These are phyloP conservation scores for Cymbidium sinense DNA, from an alignment of 106 monocot species.

Conservation along the genomic window DNA sequence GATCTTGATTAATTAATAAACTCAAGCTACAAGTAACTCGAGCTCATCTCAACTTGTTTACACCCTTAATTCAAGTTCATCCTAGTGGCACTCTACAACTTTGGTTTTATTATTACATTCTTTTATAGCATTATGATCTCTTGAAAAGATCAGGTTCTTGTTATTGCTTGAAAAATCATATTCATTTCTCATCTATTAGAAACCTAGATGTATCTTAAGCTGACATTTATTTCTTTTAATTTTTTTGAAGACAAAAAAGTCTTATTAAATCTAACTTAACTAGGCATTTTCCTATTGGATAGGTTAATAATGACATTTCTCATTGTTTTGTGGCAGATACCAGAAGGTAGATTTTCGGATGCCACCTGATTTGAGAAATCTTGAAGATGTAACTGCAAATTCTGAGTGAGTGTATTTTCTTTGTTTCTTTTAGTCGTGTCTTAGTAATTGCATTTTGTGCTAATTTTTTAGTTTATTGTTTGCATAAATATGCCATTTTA, in stretches of 20 bases:
- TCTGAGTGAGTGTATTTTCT: neutral
- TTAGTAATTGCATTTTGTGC: neutral
- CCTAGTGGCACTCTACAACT: no score
- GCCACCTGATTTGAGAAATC: constrained; percentile 7
- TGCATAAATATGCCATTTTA: neutral
- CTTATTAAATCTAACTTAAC: neutral
- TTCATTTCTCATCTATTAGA: neutral
- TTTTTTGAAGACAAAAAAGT: neutral
- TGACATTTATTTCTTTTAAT: neutral
- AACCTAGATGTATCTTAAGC: neutral
- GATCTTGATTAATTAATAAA: no score
- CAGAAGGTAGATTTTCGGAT: constrained; percentile 8
- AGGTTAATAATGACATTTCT: neutral
- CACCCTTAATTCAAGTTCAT: no score
- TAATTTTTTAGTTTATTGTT: neutral
- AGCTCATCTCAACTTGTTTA: no score
- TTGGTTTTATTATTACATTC: neutral
- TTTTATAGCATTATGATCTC: neutral
- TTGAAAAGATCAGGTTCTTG: neutral
- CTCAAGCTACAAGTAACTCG: no score
- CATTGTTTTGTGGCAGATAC: constrained; percentile 5
- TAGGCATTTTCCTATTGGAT: neutral
- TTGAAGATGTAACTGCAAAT: constrained; percentile 3
- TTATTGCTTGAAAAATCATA: neutral
- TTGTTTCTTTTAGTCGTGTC: neutral